Evolutionary conservation across 2,329 filamentous ascomycete species (phyloP), one percentile per base, ranked within the genome.

Genomic region (Aspergillus sp.): DNA sequence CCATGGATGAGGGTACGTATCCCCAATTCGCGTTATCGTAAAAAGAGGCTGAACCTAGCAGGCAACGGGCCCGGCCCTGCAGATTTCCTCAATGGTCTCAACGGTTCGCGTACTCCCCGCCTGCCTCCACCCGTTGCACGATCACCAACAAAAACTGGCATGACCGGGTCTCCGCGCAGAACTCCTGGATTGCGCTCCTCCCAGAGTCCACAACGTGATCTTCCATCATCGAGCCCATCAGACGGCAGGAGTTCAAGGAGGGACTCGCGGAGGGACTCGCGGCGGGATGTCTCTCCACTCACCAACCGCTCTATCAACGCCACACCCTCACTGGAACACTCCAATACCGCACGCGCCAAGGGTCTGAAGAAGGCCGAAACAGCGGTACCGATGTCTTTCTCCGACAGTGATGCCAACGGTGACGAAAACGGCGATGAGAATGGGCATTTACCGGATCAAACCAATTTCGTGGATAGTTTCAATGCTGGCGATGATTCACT

Each of bases 1-100:
- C 87, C 23, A 76, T 87, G 52, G 82, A 82, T 62, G 81, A 87
- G 59, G 87, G 86, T 88, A 79, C 56, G 61, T 56, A 15, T n/a
- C n/a, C 23, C 43, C 55, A n/a, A 52, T 52, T 12, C 14, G 39
- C 27, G 23, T 33, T 23, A 15, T 14, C 25, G 14, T n/a, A 8
- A 15, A 43, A 39, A 6, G 23, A 43, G 8, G 23, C 49, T 59
- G 39, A 41, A 39, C 37, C 14, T 19, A 17, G 27, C 59, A 79
- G 76, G 73, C 45, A 76, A 76, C 59, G 73, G 69, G 39, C 77
- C 73, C 23, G 75, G 71, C 41, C 77, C 77, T 33, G 70, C 72
- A 41, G 76, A 79, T 62, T 73, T 77, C 50, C 67, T 79, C 7
- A 71, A 70, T 31, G 64, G 68, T 43, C 63, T 68, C 21, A 72